Evolutionary conservation across 208 protist species (phyloP).

Genomic region (Trichomonas tenax): DNA sequence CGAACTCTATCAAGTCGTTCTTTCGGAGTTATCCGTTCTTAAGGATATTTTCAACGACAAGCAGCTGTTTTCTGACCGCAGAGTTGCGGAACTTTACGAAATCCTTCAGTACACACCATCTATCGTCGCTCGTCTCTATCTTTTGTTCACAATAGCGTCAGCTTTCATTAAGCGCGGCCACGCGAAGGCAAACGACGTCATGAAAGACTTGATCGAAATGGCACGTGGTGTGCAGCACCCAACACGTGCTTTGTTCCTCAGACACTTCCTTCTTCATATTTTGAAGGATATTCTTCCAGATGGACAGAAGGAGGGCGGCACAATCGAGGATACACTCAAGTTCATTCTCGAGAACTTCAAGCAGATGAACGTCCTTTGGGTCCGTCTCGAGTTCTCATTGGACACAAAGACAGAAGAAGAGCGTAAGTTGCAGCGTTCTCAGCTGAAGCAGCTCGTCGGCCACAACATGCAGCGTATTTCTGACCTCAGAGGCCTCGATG

Average conservation of each 20-base stretch:
- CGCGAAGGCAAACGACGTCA: constrained; percentile 67
- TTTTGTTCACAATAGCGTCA: constrained; percentile 75
- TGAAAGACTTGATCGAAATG: constrained; percentile 92
- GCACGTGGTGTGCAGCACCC: constrained; percentile 96
- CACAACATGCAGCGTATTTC: constrained; percentile 81
- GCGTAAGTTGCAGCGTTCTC: constrained; percentile 70
- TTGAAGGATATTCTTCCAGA: constrained; percentile 87
- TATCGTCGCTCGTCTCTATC: constrained; percentile 89
- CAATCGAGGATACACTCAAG: constrained; percentile 66
- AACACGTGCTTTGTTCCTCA: constrained; percentile 86
- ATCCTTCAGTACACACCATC: background rate
- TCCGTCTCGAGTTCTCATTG: constrained; percentile 80
- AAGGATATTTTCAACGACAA: background rate
- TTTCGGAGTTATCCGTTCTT: background rate
- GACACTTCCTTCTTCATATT: constrained; percentile 70
- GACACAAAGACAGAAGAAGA: constrained; percentile 26
- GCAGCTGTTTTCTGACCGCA: background rate
- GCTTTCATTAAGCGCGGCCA: constrained; percentile 64
- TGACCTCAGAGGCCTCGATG: constrained; percentile 65
- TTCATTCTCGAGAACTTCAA: constrained; percentile 86
- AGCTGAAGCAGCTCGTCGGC: constrained; percentile 83
- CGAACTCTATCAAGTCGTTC: background rate
- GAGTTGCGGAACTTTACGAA: constrained; percentile 10
- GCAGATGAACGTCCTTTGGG: constrained; percentile 97
- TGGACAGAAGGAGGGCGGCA: constrained; percentile 49